Conservation (phyloP, 2,329 filamentous ascomycete genomes). For the Nigrospora oryzae region DNA sequence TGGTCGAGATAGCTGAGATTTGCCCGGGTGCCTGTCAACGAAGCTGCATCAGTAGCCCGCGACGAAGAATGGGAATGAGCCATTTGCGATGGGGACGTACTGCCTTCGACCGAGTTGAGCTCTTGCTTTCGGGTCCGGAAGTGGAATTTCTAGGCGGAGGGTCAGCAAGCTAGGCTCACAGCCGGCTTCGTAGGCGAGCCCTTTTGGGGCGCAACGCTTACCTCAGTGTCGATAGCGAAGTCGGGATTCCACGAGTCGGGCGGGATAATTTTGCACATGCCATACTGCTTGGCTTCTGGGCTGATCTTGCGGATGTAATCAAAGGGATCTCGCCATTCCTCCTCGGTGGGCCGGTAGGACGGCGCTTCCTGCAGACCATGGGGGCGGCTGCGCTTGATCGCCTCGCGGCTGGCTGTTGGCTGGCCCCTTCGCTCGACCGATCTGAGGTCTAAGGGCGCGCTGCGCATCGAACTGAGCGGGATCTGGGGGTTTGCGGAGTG, state of each 20-base stretch:
- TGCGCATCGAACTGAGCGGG: constrained; percentile 48
- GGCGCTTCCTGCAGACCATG: constrained; percentile 86
- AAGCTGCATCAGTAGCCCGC: background rate
- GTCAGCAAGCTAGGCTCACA: background rate
- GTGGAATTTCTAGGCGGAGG: constrained; percentile 70
- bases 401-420: constrained; percentile 66
- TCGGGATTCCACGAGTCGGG: constrained; percentile 89
- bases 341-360: constrained; percentile 80
- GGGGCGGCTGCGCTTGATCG: constrained; percentile 67
- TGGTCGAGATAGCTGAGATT: constrained; percentile 96
- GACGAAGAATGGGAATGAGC: constrained; percentile 11
- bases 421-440: constrained; percentile 90
- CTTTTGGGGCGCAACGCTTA: constrained; percentile 31
- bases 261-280: constrained; percentile 92
- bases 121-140: constrained; percentile 95
- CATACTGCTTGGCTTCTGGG: constrained; percentile 77
- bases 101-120: constrained; percentile 95
- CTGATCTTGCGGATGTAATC: constrained; percentile 90
- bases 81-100: constrained; percentile 43
- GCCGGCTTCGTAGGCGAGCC: background rate
- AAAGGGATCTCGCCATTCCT: constrained; percentile 91
- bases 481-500: constrained; percentile 40
- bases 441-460: constrained; percentile 66
- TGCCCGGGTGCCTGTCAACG: constrained; percentile 67
- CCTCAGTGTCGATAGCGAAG: constrained; percentile 96